Evolutionary conservation across 106 monocot species (phyloP).

Genomic region (Posidonia australis): DNA sequence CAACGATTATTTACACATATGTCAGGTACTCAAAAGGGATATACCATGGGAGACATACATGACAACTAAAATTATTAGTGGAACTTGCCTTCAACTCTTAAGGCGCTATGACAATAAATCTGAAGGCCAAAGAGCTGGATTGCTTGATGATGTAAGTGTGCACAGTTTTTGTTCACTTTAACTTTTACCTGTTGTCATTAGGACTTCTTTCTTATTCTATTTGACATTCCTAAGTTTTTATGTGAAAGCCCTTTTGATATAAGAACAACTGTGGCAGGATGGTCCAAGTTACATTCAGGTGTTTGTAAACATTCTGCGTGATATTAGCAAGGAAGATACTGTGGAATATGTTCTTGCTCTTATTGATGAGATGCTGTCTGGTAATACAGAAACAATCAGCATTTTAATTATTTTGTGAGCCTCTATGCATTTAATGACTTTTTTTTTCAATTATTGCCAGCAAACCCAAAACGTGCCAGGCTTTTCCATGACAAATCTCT

Average conservation of each 20-base stretch:
- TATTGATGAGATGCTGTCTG: slow-evolving; percentile 87
- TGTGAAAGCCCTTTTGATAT: slow-evolving; percentile 1
- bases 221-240: not conserved
- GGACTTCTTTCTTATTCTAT: not conserved
- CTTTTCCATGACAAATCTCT: slow-evolving; percentile 84
- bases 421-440: slow-evolving; percentile 1
- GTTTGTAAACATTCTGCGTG: slow-evolving; percentile 71
- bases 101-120: slow-evolving; percentile 73
- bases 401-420: not conserved
- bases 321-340: slow-evolving; percentile 84
- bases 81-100: slow-evolving; percentile 69
- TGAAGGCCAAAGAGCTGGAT: slow-evolving; percentile 60
- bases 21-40: slow-evolving; percentile 75
- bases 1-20: not conserved
- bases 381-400: slow-evolving; percentile 17
- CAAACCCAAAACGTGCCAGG: slow-evolving; percentile 77
- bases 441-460: slow-evolving; percentile 30
- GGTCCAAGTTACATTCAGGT: slow-evolving; percentile 63
- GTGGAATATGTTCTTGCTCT: slow-evolving; percentile 93
- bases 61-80: slow-evolving; percentile 76
- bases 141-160: slow-evolving; percentile 80
- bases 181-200: not conserved
- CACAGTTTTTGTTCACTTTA: not conserved
- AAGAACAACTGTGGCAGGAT: slow-evolving; percentile 47
- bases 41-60: slow-evolving; percentile 98